Evolutionary conservation across 495 filamentous ascomycete genomes (phyloP), one percentile per base, ranked within the genome.

Genomic region (Letharia lupina): DNA sequence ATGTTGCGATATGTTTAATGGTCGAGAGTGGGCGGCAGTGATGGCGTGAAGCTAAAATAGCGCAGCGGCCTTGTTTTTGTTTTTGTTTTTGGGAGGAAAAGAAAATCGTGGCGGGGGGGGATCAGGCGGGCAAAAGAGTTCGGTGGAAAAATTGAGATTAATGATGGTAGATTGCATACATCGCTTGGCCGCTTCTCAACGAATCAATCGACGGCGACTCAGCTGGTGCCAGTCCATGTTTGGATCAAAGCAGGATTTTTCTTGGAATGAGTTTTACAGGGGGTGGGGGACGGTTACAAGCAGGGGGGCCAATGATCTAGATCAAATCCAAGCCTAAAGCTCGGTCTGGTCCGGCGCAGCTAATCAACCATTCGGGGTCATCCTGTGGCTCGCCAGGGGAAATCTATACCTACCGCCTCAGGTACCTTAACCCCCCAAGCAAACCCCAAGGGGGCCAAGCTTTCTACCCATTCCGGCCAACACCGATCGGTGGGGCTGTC

Each of bases 221-320:
- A 10, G 13, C 23, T 12, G n/a, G 20, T 48, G 6, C 40, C 52
- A 58, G 15, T 59, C 23, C 52, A 23, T 4, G 0, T 37, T 45
- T 12, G 15, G 63, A 28, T 28, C 10, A 64, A 57, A 40, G 48
- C 39, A n/a, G 18, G n/a, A 33, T 31, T 45, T 57, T 64, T 35
- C 50, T 37, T 20, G 45, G 60, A 62, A 47, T 40, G 28, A 54
- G 11, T 39, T 64, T 64, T 41, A 40, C 62, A 54, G 4, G 50
- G 20, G 42, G 13, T 62, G 2, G 16, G 23, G 23, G 23, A 28
- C 23, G 23, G 23, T 28, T 28, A 28, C 23, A 28, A 28, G 23
- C 23, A 28, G 23, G 23, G 23, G 23, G 18, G 10, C 4, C 4
- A n/a, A 39, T 11, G 5, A 8, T 18, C 57, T 3, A 18, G 40